Conservation (phyloP, 352 stramenopile genomes). For the Phytophthora capsici region DNA sequence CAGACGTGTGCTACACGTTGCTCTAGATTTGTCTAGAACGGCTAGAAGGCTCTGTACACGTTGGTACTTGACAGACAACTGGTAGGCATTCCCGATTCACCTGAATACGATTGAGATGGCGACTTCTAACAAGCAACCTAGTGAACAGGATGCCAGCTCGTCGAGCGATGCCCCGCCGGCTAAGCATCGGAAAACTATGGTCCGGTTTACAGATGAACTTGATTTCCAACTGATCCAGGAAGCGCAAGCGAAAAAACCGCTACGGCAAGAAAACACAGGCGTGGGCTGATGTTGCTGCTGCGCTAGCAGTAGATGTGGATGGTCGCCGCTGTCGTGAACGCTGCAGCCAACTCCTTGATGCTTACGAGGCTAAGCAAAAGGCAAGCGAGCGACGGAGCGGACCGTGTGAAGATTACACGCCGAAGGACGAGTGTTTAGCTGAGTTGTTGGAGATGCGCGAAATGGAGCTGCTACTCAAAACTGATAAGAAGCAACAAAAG, state of each 20-base stretch:
- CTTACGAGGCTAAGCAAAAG: background rate
- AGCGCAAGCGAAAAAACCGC: background rate
- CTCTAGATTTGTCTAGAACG: background rate
- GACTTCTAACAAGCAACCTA: background rate
- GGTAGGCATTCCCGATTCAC: background rate
- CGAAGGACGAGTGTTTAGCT: background rate
- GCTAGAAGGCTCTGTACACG: background rate
- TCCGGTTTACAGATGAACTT: background rate
- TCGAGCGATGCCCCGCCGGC: background rate
- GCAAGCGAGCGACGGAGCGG: background rate
- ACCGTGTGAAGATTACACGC: background rate
- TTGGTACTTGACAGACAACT: background rate
- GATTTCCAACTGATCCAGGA: background rate
- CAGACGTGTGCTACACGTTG: background rate
- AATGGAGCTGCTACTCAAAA: background rate
- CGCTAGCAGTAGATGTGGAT: background rate
- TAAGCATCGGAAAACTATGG: background rate
- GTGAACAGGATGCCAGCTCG: background rate
- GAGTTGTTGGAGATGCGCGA: background rate
- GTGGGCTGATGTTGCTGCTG: background rate
- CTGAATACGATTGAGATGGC: background rate
- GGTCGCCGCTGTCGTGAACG: background rate
- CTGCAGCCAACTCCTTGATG: background rate
- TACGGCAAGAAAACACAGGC: background rate
- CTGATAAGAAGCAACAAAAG: background rate